Conservation (phyloP, 129 eudicot genomes). For the Daucus carota region DNA sequence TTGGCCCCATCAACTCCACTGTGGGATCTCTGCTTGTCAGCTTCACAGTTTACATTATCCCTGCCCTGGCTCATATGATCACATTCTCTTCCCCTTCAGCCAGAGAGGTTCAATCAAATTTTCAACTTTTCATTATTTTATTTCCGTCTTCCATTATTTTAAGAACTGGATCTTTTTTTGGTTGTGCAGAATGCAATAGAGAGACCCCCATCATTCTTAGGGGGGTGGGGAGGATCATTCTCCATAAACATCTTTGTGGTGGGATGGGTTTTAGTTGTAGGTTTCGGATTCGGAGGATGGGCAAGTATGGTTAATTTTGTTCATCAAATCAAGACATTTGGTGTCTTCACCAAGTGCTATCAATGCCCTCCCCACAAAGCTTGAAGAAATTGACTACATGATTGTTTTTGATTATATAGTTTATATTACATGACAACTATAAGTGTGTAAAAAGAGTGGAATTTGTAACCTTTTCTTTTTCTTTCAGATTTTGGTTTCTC, state of each 20-base stretch:
- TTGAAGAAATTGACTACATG: slow-evolving; percentile 9
- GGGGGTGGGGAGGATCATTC: slow-evolving; percentile 65
- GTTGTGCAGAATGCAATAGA: slow-evolving; percentile 63
- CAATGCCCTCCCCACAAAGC: slow-evolving; percentile 56
- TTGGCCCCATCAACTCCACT: slow-evolving; percentile 83
- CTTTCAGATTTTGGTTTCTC: neutral
- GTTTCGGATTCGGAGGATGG: slow-evolving; percentile 88
- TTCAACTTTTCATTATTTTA: neutral
- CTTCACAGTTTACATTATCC: slow-evolving; percentile 79
- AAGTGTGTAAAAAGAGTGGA: slow-evolving; percentile 28
- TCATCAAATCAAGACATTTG: slow-evolving; percentile 63
- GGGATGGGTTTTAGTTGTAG: slow-evolving; percentile 64
- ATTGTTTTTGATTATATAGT: neutral
- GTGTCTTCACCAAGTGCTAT: slow-evolving; percentile 72
- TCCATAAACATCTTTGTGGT: slow-evolving; percentile 55
- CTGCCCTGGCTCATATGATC: slow-evolving; percentile 83
- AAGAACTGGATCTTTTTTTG: neutral
- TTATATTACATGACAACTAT: neutral
- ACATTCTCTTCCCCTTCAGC: slow-evolving; percentile 54
- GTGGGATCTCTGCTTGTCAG: slow-evolving; percentile 87
- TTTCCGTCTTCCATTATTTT: neutral
- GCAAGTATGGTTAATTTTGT: slow-evolving; percentile 71
- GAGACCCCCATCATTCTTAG: slow-evolving; percentile 61
- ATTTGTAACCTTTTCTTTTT: slow-evolving; percentile 12
- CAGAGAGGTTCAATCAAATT: slow-evolving; percentile 52